These are phyloP conservation scores for Sporothrix euskadiensis DNA, from an alignment of 2,329 filamentous ascomycete genomes.

Conservation along the genomic window DNA sequence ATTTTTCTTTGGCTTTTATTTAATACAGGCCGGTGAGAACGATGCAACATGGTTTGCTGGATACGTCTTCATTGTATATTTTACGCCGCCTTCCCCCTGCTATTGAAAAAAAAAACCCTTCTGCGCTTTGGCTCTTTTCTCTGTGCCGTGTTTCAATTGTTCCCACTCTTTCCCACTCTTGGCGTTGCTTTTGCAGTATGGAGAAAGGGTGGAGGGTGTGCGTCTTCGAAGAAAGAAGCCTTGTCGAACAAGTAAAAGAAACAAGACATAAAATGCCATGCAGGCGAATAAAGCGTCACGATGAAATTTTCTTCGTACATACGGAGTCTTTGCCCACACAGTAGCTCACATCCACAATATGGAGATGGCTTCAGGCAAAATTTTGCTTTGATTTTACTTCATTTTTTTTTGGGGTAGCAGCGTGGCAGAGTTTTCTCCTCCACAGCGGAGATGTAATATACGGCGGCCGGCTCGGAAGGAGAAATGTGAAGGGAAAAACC, in stretches of 20 bases:
- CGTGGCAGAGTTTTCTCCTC: constrained; percentile 13
- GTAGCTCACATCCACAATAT: constrained; percentile 26
- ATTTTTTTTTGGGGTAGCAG: constrained; percentile 1
- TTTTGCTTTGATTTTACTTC: background rate
- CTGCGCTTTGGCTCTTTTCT: constrained; percentile 27
- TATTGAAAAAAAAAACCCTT: background rate
- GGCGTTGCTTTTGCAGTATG: constrained; percentile 12
- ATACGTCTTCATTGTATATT: background rate
- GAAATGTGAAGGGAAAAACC: background rate
- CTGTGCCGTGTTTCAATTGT: constrained; percentile 29
- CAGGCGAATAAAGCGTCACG: background rate
- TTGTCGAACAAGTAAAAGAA: background rate
- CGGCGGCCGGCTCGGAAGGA: background rate
- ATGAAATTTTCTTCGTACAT: constrained; percentile 3
- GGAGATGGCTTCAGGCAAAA: constrained; percentile 11
- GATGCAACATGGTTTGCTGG: constrained; percentile 16
- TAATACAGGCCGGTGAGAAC: background rate
- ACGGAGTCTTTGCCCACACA: background rate
- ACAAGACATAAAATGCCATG: background rate
- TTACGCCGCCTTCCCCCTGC: background rate
- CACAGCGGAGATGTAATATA: constrained; percentile 25
- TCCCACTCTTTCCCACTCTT: constrained; percentile 8
- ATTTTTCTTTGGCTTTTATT: constrained; percentile 16
- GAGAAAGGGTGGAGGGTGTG: constrained; percentile 19
- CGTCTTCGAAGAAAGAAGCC: background rate